Evolutionary conservation across 352 stramenopile species (phyloP).

Genomic region (Globisporangium sylvaticum): DNA sequence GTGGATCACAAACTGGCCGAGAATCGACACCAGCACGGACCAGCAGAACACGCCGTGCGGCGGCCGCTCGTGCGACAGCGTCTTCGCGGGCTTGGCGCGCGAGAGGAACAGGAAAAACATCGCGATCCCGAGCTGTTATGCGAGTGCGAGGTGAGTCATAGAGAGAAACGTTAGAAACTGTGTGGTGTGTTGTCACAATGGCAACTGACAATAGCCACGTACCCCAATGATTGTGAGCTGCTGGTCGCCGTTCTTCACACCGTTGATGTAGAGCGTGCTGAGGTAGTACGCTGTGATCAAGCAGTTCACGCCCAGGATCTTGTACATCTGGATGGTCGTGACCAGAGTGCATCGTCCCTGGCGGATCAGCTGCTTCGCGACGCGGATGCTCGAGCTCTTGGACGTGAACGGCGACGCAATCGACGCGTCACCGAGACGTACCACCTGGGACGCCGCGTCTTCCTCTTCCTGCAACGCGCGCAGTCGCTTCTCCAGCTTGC

Average conservation of each 20-base stretch:
- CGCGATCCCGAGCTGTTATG: slow-evolving; percentile 39
- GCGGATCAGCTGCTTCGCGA: slow-evolving; percentile 89
- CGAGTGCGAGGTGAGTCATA: no score
- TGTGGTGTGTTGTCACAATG: background rate
- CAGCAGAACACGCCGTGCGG: slow-evolving; percentile 87
- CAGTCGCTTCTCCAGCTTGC: slow-evolving; percentile 16
- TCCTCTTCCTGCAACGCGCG: slow-evolving; percentile 27
- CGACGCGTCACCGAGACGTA: slow-evolving; percentile 94
- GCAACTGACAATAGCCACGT: slow-evolving; percentile 6
- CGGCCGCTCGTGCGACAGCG: slow-evolving; percentile 75
- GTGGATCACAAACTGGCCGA: slow-evolving; percentile 91
- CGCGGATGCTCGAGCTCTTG: slow-evolving; percentile 71
- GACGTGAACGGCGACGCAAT: slow-evolving; percentile 97
- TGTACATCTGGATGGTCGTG: slow-evolving; percentile 95
- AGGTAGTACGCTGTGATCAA: slow-evolving; percentile 93
- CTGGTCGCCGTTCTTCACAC: slow-evolving; percentile 94
- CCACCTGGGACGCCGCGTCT: slow-evolving; percentile 46
- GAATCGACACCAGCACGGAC: slow-evolving; percentile 86
- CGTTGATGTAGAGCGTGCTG: slow-evolving; percentile 90
- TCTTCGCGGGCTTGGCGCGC: slow-evolving; percentile 83
- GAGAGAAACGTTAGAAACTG: slow-evolving; percentile 1
- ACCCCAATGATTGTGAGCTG: slow-evolving; percentile 72
- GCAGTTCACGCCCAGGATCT: slow-evolving; percentile 94
- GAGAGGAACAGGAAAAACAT: slow-evolving; percentile 60
- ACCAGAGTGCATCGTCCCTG: slow-evolving; percentile 95